These are phyloP conservation scores for Phylloporus sp. DNA, from an alignment of 768 basidiomycete genomes.

Conservation along the genomic window DNA sequence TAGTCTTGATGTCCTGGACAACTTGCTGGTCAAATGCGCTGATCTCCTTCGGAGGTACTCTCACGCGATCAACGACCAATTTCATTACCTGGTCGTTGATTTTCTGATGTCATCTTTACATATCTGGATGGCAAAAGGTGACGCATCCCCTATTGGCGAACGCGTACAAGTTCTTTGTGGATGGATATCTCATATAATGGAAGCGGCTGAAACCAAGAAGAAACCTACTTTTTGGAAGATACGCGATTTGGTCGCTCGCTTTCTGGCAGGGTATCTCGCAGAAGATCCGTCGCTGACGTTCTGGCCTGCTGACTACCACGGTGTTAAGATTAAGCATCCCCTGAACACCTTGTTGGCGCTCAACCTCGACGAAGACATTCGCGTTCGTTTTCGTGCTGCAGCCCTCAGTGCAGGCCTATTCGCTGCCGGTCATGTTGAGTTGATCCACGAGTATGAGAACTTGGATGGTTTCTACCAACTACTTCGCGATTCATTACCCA, in stretches of 20 bases:
- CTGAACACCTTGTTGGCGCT: constrained; percentile 46
- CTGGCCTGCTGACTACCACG: constrained; percentile 38
- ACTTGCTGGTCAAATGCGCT: constrained; percentile 50
- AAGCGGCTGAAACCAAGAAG: constrained; percentile 30
- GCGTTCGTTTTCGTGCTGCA: constrained; percentile 77
- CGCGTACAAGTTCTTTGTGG: constrained; percentile 46
- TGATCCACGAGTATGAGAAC: constrained; percentile 22
- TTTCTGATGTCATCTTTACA: constrained; percentile 61
- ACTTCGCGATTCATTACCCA: constrained; percentile 43
- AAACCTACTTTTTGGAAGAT: constrained; percentile 59
- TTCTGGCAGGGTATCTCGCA: constrained; percentile 61
- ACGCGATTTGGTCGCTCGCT: constrained; percentile 57
- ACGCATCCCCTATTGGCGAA: constrained; percentile 34
- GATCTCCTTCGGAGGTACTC: constrained; percentile 50
- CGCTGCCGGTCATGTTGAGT: constrained; percentile 34
- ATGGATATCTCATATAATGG: constrained; percentile 49
- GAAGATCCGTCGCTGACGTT: constrained; percentile 49
- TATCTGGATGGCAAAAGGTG: constrained; percentile 46
- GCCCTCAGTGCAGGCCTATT: constrained; percentile 56
- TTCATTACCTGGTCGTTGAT: constrained; percentile 51
- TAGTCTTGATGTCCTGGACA: constrained; percentile 43
- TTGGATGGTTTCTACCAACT: constrained; percentile 39
- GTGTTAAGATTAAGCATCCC: constrained; percentile 34
- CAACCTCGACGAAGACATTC: constrained; percentile 68
- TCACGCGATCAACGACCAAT: constrained; percentile 47